These are phyloP conservation scores for Candida sp. DNA, from an alignment of 1,139 yeast species.

Conservation along the genomic window DNA sequence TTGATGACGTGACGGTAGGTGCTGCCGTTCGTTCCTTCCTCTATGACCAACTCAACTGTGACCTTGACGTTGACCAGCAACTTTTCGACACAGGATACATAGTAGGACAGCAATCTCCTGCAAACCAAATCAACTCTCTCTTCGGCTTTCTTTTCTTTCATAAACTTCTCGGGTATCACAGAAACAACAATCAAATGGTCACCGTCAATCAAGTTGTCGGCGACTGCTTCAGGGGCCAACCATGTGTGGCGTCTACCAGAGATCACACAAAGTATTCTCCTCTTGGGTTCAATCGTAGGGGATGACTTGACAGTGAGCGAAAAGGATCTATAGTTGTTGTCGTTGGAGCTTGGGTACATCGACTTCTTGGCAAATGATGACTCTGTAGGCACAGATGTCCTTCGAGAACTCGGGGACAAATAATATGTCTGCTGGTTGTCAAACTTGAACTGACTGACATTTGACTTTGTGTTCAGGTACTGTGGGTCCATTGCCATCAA, in stretches of 20 bases:
- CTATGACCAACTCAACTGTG: constrained; percentile 57
- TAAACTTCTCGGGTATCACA: constrained; percentile 34
- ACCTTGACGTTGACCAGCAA: constrained; percentile 44
- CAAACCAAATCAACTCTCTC: constrained; percentile 4
- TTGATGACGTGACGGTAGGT: neutral
- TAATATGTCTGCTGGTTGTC: constrained; percentile 44
- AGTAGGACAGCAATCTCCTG: constrained; percentile 36
- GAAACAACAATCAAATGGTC: constrained; percentile 45
- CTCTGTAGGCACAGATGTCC: constrained; percentile 8
- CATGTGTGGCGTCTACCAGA: constrained; percentile 51
- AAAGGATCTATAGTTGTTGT: constrained; percentile 45
- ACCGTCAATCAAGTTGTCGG: constrained; percentile 35
- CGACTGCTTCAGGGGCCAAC: constrained; percentile 36
- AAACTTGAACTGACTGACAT: constrained; percentile 44
- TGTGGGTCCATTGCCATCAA: constrained; percentile 64
- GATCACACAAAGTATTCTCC: constrained; percentile 19
- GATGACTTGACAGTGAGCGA: constrained; percentile 34
- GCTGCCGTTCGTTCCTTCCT: neutral
- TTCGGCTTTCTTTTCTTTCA: constrained; percentile 20
- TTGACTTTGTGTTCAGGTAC: constrained; percentile 38
- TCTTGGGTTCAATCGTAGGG: no score
- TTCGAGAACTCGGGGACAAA: constrained; percentile 25
- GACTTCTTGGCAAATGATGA: constrained; percentile 11
- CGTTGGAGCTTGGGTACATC: constrained; percentile 38
- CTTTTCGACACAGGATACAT: constrained; percentile 21